Evolutionary conservation across 176 grass and related monocot species (phyloP).

Genomic region (Stipa capillata): DNA sequence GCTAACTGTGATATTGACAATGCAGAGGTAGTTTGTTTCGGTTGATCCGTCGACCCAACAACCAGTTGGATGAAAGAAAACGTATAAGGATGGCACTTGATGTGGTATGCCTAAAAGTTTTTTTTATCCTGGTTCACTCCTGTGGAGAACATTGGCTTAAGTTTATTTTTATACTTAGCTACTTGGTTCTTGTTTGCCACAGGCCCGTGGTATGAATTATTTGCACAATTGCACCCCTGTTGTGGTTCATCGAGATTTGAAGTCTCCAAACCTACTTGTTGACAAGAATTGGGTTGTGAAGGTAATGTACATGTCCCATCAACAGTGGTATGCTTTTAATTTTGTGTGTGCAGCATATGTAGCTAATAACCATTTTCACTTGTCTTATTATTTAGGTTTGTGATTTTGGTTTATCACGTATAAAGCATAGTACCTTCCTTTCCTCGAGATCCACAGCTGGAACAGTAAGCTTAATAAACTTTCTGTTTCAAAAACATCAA

Average conservation of each 20-base stretch:
- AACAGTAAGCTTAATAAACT: slow-evolving; percentile 73
- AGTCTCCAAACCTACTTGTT: slow-evolving; percentile 97
- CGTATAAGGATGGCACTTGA: slow-evolving; percentile 95
- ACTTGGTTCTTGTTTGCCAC: slow-evolving; percentile 18
- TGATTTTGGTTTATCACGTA: slow-evolving; percentile 94
- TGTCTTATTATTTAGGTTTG: slow-evolving; percentile 62
- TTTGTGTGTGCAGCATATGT: background rate
- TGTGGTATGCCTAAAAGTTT: slow-evolving; percentile 56
- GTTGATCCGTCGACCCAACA: slow-evolving; percentile 82
- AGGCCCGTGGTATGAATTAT: slow-evolving; percentile 99
- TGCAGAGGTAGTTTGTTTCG: slow-evolving; percentile 93
- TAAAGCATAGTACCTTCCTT: slow-evolving; percentile 92
- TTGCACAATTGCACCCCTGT: slow-evolving; percentile 91
- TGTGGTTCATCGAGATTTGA: slow-evolving; percentile 93
- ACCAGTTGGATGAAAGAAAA: slow-evolving; percentile 82
- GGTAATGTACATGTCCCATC: slow-evolving; percentile 41
- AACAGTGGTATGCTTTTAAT: background rate
- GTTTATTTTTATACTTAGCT: background rate
- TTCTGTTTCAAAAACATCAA: background rate
- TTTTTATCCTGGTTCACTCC: slow-evolving; percentile 13
- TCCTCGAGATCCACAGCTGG: slow-evolving; percentile 96
- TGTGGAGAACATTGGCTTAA: background rate
- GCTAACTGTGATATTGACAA: slow-evolving; percentile 25
- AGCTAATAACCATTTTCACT: slow-evolving; percentile 13
- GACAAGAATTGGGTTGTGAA: slow-evolving; percentile 99